Conservation (phyloP, 2,329 filamentous ascomycete species). For the Colletotrichum sojae region DNA sequence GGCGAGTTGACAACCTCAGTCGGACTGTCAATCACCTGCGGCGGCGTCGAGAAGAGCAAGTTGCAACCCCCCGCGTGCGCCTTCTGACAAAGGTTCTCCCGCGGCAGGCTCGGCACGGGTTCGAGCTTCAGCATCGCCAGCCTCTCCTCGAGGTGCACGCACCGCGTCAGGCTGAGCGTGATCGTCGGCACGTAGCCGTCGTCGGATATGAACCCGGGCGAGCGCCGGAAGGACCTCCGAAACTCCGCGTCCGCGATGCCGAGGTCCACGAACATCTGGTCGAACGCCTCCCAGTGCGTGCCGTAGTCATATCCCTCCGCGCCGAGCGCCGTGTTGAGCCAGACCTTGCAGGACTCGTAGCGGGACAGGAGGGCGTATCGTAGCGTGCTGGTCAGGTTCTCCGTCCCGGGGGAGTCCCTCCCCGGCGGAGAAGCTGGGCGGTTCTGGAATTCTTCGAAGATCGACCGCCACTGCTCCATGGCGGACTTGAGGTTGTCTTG, state of each 20-base stretch:
- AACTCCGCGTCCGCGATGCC: conserved; percentile 1
- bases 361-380: conserved; percentile 2
- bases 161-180: conserved; percentile 1
- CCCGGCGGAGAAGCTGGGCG: neutral
- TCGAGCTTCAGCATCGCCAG: conserved; percentile 1
- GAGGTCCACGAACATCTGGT: neutral
- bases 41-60: neutral
- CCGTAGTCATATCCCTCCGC: neutral
- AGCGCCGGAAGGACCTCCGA: neutral
- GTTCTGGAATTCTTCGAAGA: conserved; percentile 6
- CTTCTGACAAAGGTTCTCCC: conserved; percentile 13
- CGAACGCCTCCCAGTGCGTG: neutral
- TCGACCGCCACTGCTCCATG: conserved; percentile 1
- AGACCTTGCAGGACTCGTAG: conserved; percentile 12
- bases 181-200: conserved; percentile 23
- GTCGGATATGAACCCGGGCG: conserved; percentile 3
- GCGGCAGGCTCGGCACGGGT: conserved; percentile 12
- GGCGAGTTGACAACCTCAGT: neutral
- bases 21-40: neutral
- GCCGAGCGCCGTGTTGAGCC: conserved; percentile 14
- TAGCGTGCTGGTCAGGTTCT: neutral
- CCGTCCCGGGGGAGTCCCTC: neutral
- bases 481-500: neutral
- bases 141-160: conserved; percentile 15
- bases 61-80: conserved; percentile 1